Percentiles rank a stretch among this genome's conserved stretches.
These are phyloP conservation scores for Linnemannia exigua DNA, from an alignment of 192 early-diverging fungal species.

Conservation along the genomic window DNA sequence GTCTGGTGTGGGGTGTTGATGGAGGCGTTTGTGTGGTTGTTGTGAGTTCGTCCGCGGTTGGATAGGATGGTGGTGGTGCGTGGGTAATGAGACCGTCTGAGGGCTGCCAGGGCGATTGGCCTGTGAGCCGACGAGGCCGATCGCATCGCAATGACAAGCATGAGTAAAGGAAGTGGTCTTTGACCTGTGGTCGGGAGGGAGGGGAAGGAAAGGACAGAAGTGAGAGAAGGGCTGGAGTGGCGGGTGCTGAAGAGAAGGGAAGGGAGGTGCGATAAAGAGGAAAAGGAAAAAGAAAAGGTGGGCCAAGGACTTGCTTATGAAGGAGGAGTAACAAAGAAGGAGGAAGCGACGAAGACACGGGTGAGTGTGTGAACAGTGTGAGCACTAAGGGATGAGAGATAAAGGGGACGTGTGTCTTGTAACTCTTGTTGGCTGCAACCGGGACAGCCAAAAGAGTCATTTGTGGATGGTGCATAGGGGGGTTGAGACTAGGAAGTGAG, in stretches of 20 bases:
- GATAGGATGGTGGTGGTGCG: slow-evolving; percentile 9
- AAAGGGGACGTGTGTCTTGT: neutral
- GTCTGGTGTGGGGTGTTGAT: neutral
- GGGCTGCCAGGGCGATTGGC: slow-evolving; percentile 18
- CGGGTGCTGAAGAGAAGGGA: neutral
- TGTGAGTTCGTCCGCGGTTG: slow-evolving; percentile 14
- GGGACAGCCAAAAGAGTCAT: neutral
- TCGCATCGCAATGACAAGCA: slow-evolving; percentile 50
- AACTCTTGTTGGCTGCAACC: neutral
- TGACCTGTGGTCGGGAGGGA: neutral
- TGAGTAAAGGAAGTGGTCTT: neutral
- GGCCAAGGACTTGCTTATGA: neutral
- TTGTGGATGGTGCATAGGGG: neutral
- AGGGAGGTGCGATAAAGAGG: neutral
- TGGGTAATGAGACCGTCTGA: slow-evolving; percentile 23
- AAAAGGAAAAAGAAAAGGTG: neutral
- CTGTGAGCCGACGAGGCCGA: slow-evolving; percentile 23
- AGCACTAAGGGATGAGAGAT: neutral
- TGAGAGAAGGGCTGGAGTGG: neutral
- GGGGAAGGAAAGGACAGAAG: neutral
- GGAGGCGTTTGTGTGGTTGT: slow-evolving; percentile 37
- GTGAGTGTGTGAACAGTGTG: neutral
- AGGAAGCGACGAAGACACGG: neutral
- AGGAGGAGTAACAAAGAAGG: neutral
- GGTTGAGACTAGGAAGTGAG: neutral